A percentile compares a stretch with the other conserved stretches of the same genome.
These are phyloP conservation scores for Nakazawaea sp. DNA, from an alignment of 805 yeast species.

Conservation along the genomic window DNA sequence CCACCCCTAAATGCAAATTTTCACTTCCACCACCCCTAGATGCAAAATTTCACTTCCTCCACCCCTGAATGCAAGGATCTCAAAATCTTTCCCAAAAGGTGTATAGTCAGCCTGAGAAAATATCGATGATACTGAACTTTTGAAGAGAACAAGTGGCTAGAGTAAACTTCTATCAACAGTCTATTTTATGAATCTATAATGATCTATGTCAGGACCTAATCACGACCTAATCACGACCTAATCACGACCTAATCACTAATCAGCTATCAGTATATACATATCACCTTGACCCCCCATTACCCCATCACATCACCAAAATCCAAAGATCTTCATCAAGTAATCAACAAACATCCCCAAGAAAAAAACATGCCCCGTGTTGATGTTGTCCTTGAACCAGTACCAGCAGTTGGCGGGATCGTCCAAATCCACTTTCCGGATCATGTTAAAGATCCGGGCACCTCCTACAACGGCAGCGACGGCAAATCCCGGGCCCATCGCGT, in stretches of 20 bases:
- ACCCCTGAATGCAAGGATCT: too few species aligned
- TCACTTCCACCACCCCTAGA: too few species aligned
- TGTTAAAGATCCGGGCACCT: slow-evolving; percentile 56
- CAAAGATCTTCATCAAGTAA: slow-evolving; percentile 44
- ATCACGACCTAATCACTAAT: too few species aligned
- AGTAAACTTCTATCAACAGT: too few species aligned
- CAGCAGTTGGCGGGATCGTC: slow-evolving; percentile 81
- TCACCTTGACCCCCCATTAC: background rate
- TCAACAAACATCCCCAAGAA: slow-evolving; percentile 64
- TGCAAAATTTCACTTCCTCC: too few species aligned
- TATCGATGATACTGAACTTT: too few species aligned
- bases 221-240: background rate
- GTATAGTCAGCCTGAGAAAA: too few species aligned
- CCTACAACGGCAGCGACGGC: slow-evolving; percentile 60
- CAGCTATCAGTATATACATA: too few species aligned
- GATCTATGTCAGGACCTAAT: background rate
- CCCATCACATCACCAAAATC: slow-evolving; percentile 27
- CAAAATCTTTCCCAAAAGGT: too few species aligned
- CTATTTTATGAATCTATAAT: too few species aligned
- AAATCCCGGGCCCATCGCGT: slow-evolving; percentile 86
- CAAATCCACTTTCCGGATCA: slow-evolving; percentile 70
- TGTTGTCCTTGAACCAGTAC: slow-evolving; percentile 70
- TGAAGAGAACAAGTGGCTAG: too few species aligned
- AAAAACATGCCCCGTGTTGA: slow-evolving; percentile 65
- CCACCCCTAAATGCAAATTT: too few species aligned